Conservation (phyloP, 163 green algal species). For the Chlorella variabilis region DNA sequence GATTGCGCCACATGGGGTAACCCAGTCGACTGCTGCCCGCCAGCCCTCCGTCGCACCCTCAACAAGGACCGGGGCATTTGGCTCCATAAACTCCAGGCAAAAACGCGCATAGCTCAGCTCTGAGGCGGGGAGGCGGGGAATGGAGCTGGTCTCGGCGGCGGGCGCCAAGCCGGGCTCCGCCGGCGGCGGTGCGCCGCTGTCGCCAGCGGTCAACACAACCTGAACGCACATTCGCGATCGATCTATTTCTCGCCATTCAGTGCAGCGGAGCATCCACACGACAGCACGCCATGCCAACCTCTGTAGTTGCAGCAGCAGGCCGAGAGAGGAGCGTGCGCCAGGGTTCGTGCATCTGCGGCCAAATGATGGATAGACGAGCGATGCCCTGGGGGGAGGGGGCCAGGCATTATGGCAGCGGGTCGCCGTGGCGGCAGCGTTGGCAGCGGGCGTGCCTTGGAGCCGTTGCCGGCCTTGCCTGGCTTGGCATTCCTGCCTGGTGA, state of each 20-base stretch:
- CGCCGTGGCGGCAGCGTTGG: no score
- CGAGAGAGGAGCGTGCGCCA: not conserved
- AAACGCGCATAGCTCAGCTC: slow-evolving; percentile 23
- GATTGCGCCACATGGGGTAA: slow-evolving; percentile 27
- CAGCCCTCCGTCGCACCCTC: slow-evolving; percentile 56
- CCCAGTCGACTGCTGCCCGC: slow-evolving; percentile 52
- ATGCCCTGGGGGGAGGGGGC: no score
- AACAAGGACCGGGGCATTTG: slow-evolving; percentile 51
- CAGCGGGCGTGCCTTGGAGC: no score
- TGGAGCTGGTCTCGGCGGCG: not conserved
- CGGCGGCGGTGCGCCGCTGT: not conserved
- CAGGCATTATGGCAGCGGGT: no score
- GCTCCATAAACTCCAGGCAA: slow-evolving; percentile 58
- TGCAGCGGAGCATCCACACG: no score
- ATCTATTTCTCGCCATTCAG: no score
- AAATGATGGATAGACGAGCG: no score
- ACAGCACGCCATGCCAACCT: not conserved
- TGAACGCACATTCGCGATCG: no score
- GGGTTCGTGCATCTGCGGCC: no score
- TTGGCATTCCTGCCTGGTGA: no score
- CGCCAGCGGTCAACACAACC: not conserved
- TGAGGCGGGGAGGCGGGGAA: not conserved
- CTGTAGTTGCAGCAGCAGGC: not conserved
- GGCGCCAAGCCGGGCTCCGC: no score
- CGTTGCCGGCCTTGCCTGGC: no score